Base-by-base conservation (phyloP, 352 stramenopile species). In the Phytophthora palmivora region DNA sequence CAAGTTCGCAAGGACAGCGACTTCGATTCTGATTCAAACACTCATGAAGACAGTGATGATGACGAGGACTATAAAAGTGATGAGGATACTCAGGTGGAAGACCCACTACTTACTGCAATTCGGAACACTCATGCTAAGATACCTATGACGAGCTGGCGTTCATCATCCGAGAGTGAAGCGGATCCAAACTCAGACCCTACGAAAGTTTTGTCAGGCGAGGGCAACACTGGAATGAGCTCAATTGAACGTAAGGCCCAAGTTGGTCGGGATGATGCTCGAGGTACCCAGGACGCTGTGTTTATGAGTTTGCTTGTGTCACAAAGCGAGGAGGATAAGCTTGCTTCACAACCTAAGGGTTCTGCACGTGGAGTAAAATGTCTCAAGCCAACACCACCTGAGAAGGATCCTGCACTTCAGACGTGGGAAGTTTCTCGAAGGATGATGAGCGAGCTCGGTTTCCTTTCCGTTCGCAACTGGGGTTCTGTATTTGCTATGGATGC, bases 401-500 rank as follows among this genome's bases (percentile, higher is more conserved):
- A 89, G 48, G 83, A 92, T 57, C 56, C 67, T 24, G 70, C 74
- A 16, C 74, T 91, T 4, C 65, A 83, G 28, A 89, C 80, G 16
- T 92, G 85, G 78, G 84, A 89, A 46, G 76, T 91, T 8, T 91
- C 87, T 30, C 73, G 87, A 6, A 70, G 84, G 21, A 91, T 96
- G 79, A 89, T 96, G 76, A 93, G 79, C 9, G 84, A 96, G 37
- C 63, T 94, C 3, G 85, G 87, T 4, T 93, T 96, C 19, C 55
- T 94, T 7, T 94, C 85, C 0, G 81, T 96, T 4, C 80, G 79
- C n/a, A 94, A 92, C 33, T 96, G 87, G 87, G 87, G 87, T 0
- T 86, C 83, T 38, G 69, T 96, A 18, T 94, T 96, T 41, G 75
- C 84, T 1, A 92, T 96, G 82, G 76, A 88, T 59, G 69, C 81